Base-by-base conservation (phyloP, 2,329 filamentous ascomycete genomes). In the Hirsutella rhossiliensis region DNA sequence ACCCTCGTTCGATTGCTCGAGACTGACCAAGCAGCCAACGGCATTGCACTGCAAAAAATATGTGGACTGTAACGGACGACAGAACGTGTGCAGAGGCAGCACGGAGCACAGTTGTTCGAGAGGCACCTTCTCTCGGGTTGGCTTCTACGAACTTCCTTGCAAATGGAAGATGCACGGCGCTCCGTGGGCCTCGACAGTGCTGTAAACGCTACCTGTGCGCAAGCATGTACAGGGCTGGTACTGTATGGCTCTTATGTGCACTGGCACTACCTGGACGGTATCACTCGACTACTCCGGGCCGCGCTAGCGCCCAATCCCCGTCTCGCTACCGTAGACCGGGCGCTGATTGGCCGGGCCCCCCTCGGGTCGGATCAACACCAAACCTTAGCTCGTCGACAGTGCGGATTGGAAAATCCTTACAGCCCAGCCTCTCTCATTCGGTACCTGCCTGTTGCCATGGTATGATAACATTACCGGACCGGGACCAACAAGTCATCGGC, bases 331-430 rank as follows among this genome's bases (percentile, higher is more conserved):
- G 48, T 45, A 43, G 45, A 40, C 39, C 29, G 11, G 44, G 43
- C 41, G 56, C 41, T 62, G 52, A 63, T 48, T 61, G 56, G 57
- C 12, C 48, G 9, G 34, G 46, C 47, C 44, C 43, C 43, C 40
- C 45, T 56, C 60, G 57, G 58, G 61, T 54, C 58, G 58, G 58
- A 62, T 62, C 60, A 63, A 63, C 60, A 56, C 60, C 61, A 62
- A 62, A 63, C 61, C 60, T 62, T 60, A 55, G 59, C 47, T 52
- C 52, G 53, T 54, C 56, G 48, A 65, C 62, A 65, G 62, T 65
- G 62, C 62, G 62, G 62, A 64, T 64, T 64, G 58, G 57, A 62
- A 65, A 63, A 56, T 59, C 54, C 54, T 62, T 52, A 64, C 62
- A 63, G 59, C 55, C 61, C 59, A 58, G 55, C 60, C 55, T 60